phyloP scores from a whole-genome alignment of 345 rosid genomes.

The Citrus inodora region DNA sequence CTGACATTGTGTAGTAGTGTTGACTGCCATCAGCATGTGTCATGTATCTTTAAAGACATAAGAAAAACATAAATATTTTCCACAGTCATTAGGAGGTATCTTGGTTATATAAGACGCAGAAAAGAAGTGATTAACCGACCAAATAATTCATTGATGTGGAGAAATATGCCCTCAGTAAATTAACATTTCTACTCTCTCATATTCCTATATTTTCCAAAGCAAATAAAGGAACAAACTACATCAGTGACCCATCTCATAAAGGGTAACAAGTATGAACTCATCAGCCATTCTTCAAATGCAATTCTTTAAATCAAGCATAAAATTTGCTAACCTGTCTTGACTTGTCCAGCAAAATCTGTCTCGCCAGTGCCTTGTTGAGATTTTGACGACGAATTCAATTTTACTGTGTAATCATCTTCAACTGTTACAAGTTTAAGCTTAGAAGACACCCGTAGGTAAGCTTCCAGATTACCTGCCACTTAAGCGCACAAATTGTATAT shows the following conservation, averaged over 20 bases:
- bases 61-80: not conserved
- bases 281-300: not conserved
- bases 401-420: constrained; percentile 57
- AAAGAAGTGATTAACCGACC: not conserved
- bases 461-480: constrained; percentile 74
- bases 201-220: not conserved
- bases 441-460: constrained; percentile 58
- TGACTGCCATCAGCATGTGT: not conserved
- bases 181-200: not conserved
- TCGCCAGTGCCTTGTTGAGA: constrained; percentile 44
- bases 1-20: not conserved
- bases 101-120: not conserved
- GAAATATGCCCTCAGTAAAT: not conserved
- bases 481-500: constrained; percentile 1
- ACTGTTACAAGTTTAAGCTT: constrained; percentile 76
- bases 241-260: not conserved
- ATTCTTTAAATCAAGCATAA: not conserved
- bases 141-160: not conserved
- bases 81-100: not conserved
- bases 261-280: not conserved
- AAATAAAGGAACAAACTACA: not conserved
- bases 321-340: constrained; percentile 69
- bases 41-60: not conserved
- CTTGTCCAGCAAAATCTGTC: constrained; percentile 52
- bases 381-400: constrained; percentile 29